Evolutionary conservation across 108 stramenopile species (phyloP), one percentile per base, ranked within the genome.

Genomic region (Epipyxis sp.): DNA sequence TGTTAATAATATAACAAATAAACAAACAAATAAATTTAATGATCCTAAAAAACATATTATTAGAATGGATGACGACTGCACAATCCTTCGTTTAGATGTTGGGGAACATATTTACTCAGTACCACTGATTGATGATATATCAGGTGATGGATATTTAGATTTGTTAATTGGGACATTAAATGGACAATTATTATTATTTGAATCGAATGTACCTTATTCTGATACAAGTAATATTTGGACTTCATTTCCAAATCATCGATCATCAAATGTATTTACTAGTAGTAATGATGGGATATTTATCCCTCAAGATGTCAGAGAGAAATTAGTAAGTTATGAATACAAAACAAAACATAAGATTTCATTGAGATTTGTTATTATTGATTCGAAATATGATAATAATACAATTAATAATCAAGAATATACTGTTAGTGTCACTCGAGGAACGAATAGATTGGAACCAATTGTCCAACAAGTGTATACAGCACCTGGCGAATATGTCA

Each of bases 91-190:
- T 37, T 40, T 68, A 40, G 71, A 74, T 42, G 10, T 74, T 6
- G 71, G 71, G 10, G 25, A 13, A 10, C 71, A 27, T 6, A 35
- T 39, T 29, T 27, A 27, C 27, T 10, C 46, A 10, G 6, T 42
- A 6, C 13, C 34, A 6, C 43, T 74, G 50, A 6, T 74, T 27
- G 71, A 74, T 27, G 71, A 74, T 74, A 42, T 74, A 10, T 43
- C 71, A 42, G 6, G 13, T 6, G 50, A 74, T 57, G 71, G 71
- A 3, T 57, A 54, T 74, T 42, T 74, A 42, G 71, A 74, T 25
- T 20, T 74, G 3, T 13, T 74, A 10, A 42, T 39, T 32, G 34
- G n/a, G 10, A 74, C 71, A 34, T 54, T 74, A 32, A 10, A 39
- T 6, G 71, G 71, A 35, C n/a, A 74, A 13, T 10, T 74, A 27